These are phyloP conservation scores for Multifurca ochricompacta DNA, from an alignment of 768 basidiomycete genomes.

Conservation along the genomic window DNA sequence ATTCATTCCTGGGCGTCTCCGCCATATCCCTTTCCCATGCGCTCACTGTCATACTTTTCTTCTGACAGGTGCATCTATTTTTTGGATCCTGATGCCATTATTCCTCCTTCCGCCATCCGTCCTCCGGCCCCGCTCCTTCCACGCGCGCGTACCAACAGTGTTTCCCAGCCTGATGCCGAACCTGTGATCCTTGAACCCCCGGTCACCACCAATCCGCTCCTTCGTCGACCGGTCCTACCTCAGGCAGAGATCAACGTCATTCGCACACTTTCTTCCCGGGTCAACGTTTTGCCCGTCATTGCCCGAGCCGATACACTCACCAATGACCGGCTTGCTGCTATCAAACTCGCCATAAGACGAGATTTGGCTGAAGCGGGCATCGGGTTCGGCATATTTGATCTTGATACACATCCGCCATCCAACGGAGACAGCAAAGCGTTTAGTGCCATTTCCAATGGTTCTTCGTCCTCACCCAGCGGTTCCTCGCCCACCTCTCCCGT, in stretches of 20 bases:
- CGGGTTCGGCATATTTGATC: slow-evolving; percentile 85
- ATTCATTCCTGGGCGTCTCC: slow-evolving; percentile 5
- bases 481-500: slow-evolving; percentile 66
- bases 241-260: slow-evolving; percentile 67
- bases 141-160: slow-evolving; percentile 61
- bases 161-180: slow-evolving; percentile 63
- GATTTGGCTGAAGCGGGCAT: slow-evolving; percentile 81
- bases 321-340: slow-evolving; percentile 69
- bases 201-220: slow-evolving; percentile 61
- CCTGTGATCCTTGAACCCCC: slow-evolving; percentile 78
- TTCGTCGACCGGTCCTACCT: slow-evolving; percentile 61
- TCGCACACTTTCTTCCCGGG: slow-evolving; percentile 68
- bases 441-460: slow-evolving; percentile 42
- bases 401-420: slow-evolving; percentile 46
- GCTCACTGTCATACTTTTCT: slow-evolving; percentile 13
- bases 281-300: slow-evolving; percentile 84
- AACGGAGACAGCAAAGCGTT: slow-evolving; percentile 53
- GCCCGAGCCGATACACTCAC: slow-evolving; percentile 75
- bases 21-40: slow-evolving; percentile 6
- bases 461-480: slow-evolving; percentile 39
- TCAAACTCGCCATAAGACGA: slow-evolving; percentile 72
- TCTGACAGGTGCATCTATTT: slow-evolving; percentile 71
- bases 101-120: slow-evolving; percentile 59
- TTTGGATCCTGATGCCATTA: slow-evolving; percentile 75
- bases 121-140: slow-evolving; percentile 62